Percentiles rank a stretch among this genome's conserved stretches.
These are phyloP conservation scores for Amanita jacksonii DNA, from an alignment of 768 basidiomycete species.

Conservation along the genomic window DNA sequence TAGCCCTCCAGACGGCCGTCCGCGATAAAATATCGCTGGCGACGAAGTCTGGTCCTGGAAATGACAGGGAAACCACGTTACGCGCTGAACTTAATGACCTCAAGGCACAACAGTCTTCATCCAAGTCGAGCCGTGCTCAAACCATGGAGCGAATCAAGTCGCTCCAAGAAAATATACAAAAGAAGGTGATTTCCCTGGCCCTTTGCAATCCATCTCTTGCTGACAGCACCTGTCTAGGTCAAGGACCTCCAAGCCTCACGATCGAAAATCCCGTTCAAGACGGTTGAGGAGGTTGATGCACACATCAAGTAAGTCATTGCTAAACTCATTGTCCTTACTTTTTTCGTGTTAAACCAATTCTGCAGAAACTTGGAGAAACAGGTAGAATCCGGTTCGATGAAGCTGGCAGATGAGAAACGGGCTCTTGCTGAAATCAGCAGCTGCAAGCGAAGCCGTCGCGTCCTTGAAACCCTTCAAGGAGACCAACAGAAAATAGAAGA, in stretches of 20 bases:
- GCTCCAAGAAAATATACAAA: constrained; percentile 67
- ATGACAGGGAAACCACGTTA: constrained; percentile 64
- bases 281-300: constrained; percentile 76
- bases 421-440: constrained; percentile 84
- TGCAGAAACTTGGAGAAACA: constrained; percentile 75
- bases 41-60: constrained; percentile 50
- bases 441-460: constrained; percentile 58
- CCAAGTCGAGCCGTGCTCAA: constrained; percentile 63
- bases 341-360: constrained; percentile 9
- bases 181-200: constrained; percentile 48
- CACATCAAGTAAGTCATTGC: constrained; percentile 60
- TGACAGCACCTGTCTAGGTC: constrained; percentile 34
- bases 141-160: constrained; percentile 70
- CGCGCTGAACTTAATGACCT: constrained; percentile 75
- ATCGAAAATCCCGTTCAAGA: constrained; percentile 72
- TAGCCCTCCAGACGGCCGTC: constrained; percentile 43
- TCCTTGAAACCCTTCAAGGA: constrained; percentile 73
- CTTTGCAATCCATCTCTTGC: not conserved
- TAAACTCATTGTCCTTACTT: constrained; percentile 1
- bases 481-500: constrained; percentile 76
- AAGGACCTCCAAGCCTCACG: constrained; percentile 81
- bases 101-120: constrained; percentile 67
- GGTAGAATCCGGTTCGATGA: constrained; percentile 87
- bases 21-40: constrained; percentile 67
- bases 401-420: constrained; percentile 91